phyloP scores from a whole-genome alignment of 148 eudicot genomes.

The Spergularia bocconei region DNA sequence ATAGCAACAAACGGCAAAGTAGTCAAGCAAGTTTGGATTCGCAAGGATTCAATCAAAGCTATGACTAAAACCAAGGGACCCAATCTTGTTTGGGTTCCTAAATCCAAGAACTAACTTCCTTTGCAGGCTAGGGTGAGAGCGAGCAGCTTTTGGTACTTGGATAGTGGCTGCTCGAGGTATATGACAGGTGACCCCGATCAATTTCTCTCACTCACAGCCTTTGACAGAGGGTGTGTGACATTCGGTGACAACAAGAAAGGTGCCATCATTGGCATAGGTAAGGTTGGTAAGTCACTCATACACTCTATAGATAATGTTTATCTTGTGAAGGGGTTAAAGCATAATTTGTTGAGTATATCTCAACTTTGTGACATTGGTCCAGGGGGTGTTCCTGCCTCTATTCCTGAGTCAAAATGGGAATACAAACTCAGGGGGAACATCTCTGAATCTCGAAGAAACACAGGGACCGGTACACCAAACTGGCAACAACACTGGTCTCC shows the following conservation, averaged over 20 bases:
- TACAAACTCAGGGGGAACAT: no score
- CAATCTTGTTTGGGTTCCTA: background rate
- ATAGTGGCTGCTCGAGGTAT: background rate
- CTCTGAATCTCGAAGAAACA: no score
- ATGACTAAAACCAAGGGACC: background rate
- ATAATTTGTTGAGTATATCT: constrained; percentile 5
- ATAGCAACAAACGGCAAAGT: background rate
- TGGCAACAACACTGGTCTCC: no score
- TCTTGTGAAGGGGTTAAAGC: background rate
- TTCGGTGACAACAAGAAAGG: background rate
- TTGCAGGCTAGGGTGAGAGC: no score
- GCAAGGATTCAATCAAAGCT: background rate
- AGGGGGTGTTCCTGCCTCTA: no score
- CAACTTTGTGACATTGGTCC: constrained; percentile 5
- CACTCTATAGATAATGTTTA: background rate
- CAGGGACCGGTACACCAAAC: no score
- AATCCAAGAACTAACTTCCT: background rate
- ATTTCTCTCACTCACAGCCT: background rate
- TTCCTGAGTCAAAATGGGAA: no score
- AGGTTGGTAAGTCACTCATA: constrained; percentile 15
- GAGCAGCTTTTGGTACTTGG: no score
- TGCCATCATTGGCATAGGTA: background rate
- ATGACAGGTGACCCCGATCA: background rate
- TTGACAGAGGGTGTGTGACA: constrained; percentile 7
- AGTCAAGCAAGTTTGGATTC: background rate